phyloP scores from a whole-genome alignment of 2,329 filamentous ascomycete species.

The Cladosporium oxysporum region DNA sequence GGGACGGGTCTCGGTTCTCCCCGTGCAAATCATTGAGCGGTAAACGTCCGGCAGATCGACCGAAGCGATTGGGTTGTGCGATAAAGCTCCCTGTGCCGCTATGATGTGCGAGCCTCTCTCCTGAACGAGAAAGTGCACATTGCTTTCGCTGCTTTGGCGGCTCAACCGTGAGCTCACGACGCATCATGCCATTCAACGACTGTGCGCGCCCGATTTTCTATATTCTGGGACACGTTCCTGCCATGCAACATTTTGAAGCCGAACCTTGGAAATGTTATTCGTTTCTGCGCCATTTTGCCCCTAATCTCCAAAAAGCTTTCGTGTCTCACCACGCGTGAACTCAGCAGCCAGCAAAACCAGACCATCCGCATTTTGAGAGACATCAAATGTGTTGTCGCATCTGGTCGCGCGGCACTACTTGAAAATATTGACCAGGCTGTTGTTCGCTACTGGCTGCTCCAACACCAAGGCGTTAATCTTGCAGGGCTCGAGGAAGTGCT shows the following conservation, averaged over 20 bases:
- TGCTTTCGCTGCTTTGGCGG: background rate
- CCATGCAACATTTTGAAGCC: background rate
- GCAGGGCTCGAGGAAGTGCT: background rate
- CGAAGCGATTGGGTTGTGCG: conserved; percentile 1
- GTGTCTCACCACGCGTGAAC: background rate
- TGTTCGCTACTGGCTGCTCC: background rate
- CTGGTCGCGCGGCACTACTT: background rate
- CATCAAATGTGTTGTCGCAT: background rate
- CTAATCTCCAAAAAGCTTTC: background rate
- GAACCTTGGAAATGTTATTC: background rate
- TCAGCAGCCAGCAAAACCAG: background rate
- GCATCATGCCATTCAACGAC: background rate
- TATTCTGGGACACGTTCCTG: background rate
- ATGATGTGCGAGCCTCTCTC: background rate
- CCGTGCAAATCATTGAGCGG: background rate
- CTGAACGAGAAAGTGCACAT: background rate
- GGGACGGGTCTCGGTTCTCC: background rate
- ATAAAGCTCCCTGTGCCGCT: background rate
- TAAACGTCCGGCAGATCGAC: background rate
- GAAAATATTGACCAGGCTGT: background rate
- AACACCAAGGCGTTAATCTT: no score
- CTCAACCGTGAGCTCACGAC: background rate
- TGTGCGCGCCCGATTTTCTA: background rate
- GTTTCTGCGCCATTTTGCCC: background rate
- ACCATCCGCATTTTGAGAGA: background rate